phyloP scores from a whole-genome alignment of 495 filamentous ascomycete species.

The Annulohypoxylon maeteangense region DNA sequence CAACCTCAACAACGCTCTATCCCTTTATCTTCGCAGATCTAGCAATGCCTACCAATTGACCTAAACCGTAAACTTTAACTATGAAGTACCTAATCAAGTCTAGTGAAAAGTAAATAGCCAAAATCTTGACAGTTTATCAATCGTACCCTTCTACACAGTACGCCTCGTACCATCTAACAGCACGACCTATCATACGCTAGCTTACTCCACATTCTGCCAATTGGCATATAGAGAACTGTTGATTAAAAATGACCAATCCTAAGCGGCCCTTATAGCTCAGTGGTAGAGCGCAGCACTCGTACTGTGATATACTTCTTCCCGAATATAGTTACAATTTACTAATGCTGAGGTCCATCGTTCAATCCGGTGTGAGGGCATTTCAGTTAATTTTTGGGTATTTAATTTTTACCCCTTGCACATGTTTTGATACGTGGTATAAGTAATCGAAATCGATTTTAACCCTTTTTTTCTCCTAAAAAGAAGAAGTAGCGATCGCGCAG shows the following conservation, averaged over 20 bases:
- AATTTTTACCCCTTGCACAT: neutral
- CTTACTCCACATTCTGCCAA: neutral
- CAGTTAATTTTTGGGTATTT: too few relatives aligned
- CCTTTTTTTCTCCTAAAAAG: too few relatives aligned
- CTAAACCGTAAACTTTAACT: too few relatives aligned
- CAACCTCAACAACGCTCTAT: too few relatives aligned
- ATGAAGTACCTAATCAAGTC: neutral
- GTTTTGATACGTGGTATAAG: too few relatives aligned
- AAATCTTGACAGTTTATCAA: too few relatives aligned
- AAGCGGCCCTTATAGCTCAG: conserved; percentile 6
- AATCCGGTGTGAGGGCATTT: conserved; percentile 31
- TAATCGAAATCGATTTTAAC: too few relatives aligned
- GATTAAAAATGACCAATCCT: neutral
- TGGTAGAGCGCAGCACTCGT: conserved; percentile 1
- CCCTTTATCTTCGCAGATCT: too few relatives aligned
- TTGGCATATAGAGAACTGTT: neutral
- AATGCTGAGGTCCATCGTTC: conserved; percentile 37
- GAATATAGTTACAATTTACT: neutral
- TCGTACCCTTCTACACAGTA: neutral
- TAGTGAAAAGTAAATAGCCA: neutral
- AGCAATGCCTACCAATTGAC: too few relatives aligned
- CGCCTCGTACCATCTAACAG: neutral
- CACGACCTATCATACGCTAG: neutral
- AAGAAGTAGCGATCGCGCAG: too few relatives aligned
- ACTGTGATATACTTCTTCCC: neutral